Percentiles rank a stretch among this genome's conserved stretches.
Conservation (phyloP, 345 rosid species). For the Linum lewisii region DNA sequence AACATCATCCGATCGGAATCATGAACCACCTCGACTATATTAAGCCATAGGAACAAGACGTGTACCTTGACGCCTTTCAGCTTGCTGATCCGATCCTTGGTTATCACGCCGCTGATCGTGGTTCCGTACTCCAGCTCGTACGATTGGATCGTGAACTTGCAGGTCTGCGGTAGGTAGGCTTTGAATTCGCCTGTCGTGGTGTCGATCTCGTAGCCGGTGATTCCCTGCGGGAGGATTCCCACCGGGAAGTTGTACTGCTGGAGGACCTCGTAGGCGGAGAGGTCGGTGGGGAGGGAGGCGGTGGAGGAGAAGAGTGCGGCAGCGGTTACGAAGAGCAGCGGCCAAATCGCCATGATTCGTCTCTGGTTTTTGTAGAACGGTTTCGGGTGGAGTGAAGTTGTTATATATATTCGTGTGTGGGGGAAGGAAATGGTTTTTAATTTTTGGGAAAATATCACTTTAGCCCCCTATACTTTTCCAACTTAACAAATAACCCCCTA, state of each 20-base stretch:
- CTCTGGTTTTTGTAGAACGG: not conserved
- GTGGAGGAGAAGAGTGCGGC: conserved; percentile 5
- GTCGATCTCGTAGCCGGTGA: not conserved
- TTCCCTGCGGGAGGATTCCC: conserved; percentile 59
- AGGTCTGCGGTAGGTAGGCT: conserved; percentile 30
- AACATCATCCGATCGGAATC: conserved; percentile 34
- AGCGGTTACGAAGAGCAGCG: not conserved
- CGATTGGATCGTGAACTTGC: conserved; percentile 40
- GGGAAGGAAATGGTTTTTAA: too few species aligned
- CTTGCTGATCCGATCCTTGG: conserved; percentile 26
- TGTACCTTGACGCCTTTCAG: conserved; percentile 48
- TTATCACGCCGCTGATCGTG: conserved; percentile 38
- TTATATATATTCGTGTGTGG: too few species aligned
- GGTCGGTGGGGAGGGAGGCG: conserved; percentile 9
- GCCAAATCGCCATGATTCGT: not conserved
- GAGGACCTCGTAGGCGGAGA: conserved; percentile 43
- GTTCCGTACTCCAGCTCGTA: conserved; percentile 47
- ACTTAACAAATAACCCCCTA: too few species aligned
- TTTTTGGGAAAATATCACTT: too few species aligned
- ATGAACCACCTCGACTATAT: conserved; percentile 34
- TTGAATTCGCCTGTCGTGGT: conserved; percentile 13
- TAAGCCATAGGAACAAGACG: conserved; percentile 49
- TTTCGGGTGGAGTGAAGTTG: too few species aligned
- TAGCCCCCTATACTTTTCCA: too few species aligned
- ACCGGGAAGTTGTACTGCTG: conserved; percentile 38